Evolutionary conservation across 352 stramenopile species (phyloP), one percentile per base, ranked within the genome.

Genomic region (Globisporangium middletonii): DNA sequence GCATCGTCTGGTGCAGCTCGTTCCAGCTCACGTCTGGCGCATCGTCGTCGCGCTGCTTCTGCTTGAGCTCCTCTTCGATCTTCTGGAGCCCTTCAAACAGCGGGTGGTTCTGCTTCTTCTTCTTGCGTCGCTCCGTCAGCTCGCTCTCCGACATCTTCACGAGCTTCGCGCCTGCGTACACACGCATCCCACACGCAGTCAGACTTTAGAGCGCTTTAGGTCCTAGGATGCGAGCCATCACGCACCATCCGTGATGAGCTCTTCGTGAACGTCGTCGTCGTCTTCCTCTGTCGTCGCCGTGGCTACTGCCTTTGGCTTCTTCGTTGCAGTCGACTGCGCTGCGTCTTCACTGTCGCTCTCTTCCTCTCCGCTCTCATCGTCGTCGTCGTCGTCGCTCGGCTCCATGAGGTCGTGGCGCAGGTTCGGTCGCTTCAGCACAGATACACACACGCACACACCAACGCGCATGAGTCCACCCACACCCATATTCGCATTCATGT

Each of bases 41-140:
- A 1, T 60, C 69, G 6, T 74, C 69, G 18, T 80, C 64, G 26
- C 78, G 64, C 42, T 86, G 72, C 56, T 86, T 72, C 61, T 89
- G 59, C 1, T 62, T 67, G 38, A 92, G 62, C 53, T 92, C 83
- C 49, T 88, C 66, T 51, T 92, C 79, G 37, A 92, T 76, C 55
- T 92, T 77, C 43, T 76, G 71, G 26, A 92, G 70, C 0, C 83
- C 83, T 51, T 90, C 78, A 63, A 92, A 92, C 19, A 92, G 72
- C 57, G 83, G 71, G 48, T 86, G 80, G 48, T 66, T 74, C 48
- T 66, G 71, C 9, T 59, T 66, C 56, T 77, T 27, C 43, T 15
- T 77, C 37, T 72, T 66, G 42, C 69, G 61, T 7, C 62, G 59
- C 50, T 49, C 47, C 38, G 59, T 68, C 18, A 45, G 42, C 6